These are phyloP conservation scores for Endocalyx cinctus DNA, from an alignment of 2,329 filamentous ascomycete species.

Conservation along the genomic window DNA sequence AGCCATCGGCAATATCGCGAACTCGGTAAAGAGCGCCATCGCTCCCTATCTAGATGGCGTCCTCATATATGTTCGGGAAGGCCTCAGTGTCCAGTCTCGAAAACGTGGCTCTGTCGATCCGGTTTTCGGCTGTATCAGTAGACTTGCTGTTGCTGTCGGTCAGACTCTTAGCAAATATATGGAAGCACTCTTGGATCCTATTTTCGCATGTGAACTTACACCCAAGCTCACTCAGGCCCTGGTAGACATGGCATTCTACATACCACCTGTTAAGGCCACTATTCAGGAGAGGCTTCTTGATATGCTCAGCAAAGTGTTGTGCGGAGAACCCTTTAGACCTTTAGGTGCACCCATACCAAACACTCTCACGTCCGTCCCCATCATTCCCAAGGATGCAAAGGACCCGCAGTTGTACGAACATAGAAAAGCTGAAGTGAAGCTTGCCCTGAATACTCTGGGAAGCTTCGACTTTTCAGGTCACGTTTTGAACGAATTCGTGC, in stretches of 20 bases:
- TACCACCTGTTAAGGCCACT: slow-evolving; percentile 84
- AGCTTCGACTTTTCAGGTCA: slow-evolving; percentile 94
- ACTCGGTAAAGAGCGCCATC: slow-evolving; percentile 92
- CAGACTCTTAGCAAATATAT: slow-evolving; percentile 98
- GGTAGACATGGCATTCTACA: slow-evolving; percentile 98
- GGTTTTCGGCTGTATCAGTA: slow-evolving; percentile 96
- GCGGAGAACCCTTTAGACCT: slow-evolving; percentile 86
- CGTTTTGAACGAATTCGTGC: slow-evolving; percentile 95
- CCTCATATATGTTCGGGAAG: slow-evolving; percentile 87
- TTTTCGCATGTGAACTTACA: slow-evolving; percentile 93
- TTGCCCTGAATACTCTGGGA: slow-evolving; percentile 92
- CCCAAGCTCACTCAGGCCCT: slow-evolving; percentile 91
- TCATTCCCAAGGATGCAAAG: slow-evolving; percentile 82
- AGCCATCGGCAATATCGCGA: slow-evolving; percentile 92
- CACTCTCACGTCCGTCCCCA: slow-evolving; percentile 72
- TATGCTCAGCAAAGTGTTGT: slow-evolving; percentile 90
- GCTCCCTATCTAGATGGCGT: slow-evolving; percentile 93
- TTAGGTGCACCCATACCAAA: slow-evolving; percentile 84
- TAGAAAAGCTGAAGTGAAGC: slow-evolving; percentile 79
- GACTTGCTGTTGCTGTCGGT: slow-evolving; percentile 89
- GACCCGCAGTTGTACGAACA: slow-evolving; percentile 77
- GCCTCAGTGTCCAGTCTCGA: slow-evolving; percentile 73
- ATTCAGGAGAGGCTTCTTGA: slow-evolving; percentile 94
- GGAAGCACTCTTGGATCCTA: slow-evolving; percentile 89
- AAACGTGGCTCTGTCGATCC: slow-evolving; percentile 64